Conservation (phyloP, 108 stramenopile genomes). For the Cylindrotheca closterium region DNA sequence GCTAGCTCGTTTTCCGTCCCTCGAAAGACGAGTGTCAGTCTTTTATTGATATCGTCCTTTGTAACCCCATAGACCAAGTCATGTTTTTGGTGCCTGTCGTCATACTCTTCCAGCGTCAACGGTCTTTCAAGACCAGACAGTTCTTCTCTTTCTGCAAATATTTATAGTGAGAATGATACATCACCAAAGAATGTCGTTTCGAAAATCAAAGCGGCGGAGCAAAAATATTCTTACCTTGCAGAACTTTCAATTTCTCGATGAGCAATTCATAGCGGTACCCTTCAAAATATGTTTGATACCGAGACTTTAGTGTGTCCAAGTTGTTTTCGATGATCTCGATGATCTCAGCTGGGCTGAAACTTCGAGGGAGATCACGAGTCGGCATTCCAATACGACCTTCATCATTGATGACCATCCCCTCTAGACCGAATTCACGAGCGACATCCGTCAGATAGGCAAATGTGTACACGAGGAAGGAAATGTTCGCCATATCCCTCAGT, state of each 20-base stretch:
- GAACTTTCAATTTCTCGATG: neutral
- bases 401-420: slow-evolving; percentile 1
- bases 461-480: slow-evolving; percentile 2
- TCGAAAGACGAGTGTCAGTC: slow-evolving; percentile 37
- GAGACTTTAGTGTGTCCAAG: neutral
- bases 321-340: neutral
- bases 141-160: neutral
- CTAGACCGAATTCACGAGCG: neutral
- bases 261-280: neutral
- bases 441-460: neutral
- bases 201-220: slow-evolving; percentile 17
- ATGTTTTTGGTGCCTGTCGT: slow-evolving; percentile 21
- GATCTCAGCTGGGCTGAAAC: neutral
- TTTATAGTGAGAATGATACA: neutral
- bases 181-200: slow-evolving; percentile 3
- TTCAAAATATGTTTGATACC: neutral
- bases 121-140: neutral
- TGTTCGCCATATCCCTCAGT: slow-evolving; percentile 3
- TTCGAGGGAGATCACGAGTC: neutral
- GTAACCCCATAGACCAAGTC: slow-evolving; percentile 31
- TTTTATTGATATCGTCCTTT: slow-evolving; percentile 22
- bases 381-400: neutral
- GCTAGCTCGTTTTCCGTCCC: slow-evolving; percentile 22
- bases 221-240: neutral
- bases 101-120: slow-evolving; percentile 30